A percentile compares a stretch with the other conserved stretches of the same genome.
Conservation (phyloP, 805 yeast species). For the Saccharomycopsis sp. region DNA sequence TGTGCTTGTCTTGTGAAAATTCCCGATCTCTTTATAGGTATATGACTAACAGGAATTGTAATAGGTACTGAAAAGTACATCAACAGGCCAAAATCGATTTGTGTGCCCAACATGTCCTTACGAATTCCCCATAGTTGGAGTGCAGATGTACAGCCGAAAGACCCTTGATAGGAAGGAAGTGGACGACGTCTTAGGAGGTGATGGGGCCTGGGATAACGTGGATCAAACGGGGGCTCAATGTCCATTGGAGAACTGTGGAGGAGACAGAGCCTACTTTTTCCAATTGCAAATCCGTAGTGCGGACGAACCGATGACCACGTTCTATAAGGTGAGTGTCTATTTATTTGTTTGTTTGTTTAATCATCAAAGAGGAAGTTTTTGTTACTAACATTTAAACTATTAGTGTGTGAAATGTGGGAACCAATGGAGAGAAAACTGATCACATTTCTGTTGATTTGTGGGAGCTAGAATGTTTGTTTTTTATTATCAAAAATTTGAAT, state of each 20-base stretch:
- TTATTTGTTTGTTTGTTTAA: neutral
- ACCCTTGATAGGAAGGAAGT: constrained; percentile 78
- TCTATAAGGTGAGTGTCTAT: constrained; percentile 46
- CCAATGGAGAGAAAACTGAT: constrained; percentile 94
- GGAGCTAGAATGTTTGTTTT: no score
- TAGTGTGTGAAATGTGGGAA: constrained; percentile 83
- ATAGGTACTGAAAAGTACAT: constrained; percentile 46
- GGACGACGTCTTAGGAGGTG: constrained; percentile 94
- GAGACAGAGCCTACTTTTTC: constrained; percentile 89
- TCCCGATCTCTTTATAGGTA: neutral
- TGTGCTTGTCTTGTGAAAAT: constrained; percentile 18
- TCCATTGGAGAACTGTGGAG: constrained; percentile 78
- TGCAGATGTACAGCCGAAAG: constrained; percentile 79
- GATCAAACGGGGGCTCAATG: constrained; percentile 93
- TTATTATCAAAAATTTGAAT: no score
- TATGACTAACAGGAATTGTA: neutral
- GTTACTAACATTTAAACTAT: constrained; percentile 1
- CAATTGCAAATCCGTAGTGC: constrained; percentile 96
- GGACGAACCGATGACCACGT: constrained; percentile 99
- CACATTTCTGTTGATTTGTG: no score
- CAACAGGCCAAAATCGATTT: constrained; percentile 49
- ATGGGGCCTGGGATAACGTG: constrained; percentile 97
- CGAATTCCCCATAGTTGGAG: constrained; percentile 77
- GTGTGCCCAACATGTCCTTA: constrained; percentile 94
- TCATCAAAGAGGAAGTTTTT: neutral